Conservation (phyloP, 1,284 basidiomycete species). For the Austroboletus niveus region DNA sequence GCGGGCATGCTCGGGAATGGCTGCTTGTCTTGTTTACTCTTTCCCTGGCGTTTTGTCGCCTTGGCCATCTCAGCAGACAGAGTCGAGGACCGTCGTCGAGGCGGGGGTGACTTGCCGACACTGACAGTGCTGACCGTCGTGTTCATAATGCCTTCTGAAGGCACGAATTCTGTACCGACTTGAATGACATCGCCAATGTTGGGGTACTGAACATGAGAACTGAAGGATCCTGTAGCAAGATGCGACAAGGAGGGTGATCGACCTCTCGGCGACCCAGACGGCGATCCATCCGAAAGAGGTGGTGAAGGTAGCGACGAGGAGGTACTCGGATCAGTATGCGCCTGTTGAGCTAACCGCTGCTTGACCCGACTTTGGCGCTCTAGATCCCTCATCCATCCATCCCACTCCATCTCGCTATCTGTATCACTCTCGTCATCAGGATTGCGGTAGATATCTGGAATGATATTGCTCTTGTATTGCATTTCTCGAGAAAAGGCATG, state of each 20-base stretch:
- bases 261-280: slow-evolving; percentile 28
- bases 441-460: slow-evolving; percentile 9
- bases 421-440: slow-evolving; percentile 37
- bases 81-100: slow-evolving; percentile 29
- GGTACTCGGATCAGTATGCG: neutral
- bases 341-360: slow-evolving; percentile 4
- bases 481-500: slow-evolving; percentile 20
- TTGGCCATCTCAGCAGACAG: slow-evolving; percentile 10
- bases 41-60: slow-evolving; percentile 6
- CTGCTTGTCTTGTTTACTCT: slow-evolving; percentile 6
- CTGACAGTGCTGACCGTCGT: slow-evolving; percentile 26
- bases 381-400: slow-evolving; percentile 54
- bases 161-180: neutral
- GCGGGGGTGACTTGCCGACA: slow-evolving; percentile 12
- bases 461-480: slow-evolving; percentile 10
- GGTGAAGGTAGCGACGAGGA: slow-evolving; percentile 23
- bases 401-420: slow-evolving; percentile 60
- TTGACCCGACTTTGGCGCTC: slow-evolving; percentile 37
- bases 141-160: slow-evolving; percentile 8
- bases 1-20: neutral
- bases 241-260: slow-evolving; percentile 25
- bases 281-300: slow-evolving; percentile 27
- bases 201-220: slow-evolving; percentile 16
- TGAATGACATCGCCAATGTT: slow-evolving; percentile 24
- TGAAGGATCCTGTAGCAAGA: slow-evolving; percentile 13